Evolutionary conservation across 768 basidiomycete genomes (phyloP), one percentile per base, ranked within the genome.

Genomic region (Kwoniella shandongensis): DNA sequence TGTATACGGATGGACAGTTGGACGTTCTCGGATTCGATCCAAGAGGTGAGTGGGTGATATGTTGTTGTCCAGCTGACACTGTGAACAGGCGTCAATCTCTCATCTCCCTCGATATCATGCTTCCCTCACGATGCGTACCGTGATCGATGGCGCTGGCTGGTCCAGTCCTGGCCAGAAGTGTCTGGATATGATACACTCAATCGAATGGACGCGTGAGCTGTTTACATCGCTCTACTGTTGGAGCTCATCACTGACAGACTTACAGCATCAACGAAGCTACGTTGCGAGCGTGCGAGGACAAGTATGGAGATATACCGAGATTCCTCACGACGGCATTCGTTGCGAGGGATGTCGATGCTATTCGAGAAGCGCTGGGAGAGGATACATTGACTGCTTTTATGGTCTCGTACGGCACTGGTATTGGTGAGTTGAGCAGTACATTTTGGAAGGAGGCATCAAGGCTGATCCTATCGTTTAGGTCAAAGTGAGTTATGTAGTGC

Each of bases 21-120:
- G 59, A 61, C 32, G 46, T 61, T 3, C 26, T 61, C 7, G 54
- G 54, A 17, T 61, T 54, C 20, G 59, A 61, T 35, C 59, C 59
- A 6, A 5, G 59, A 48, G 59, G 54, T 57, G 23, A 32, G 54
- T 38, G 8, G 5, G 44, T 15, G 36, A 22, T 13, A 7, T 32
- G 32, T 13, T 6, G 32, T 32, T 6, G 6, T 13, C 13, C 7
- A 6, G 13, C 13, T 32, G 32, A 32, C 32, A 13, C 26, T 22
- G 42, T 13, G 40, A 30, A n/a, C 6, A 57, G 54, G 59, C 18
- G 49, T 61, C 38, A 61, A 61, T 39, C 22, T 42, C 12, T 41
- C 46, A 20, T 36, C 44, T 20, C 54, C 59, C n/a, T 13, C n/a
- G 3, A 40, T 57, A 35, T 49, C 47, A 10, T 61, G 59, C 47